A percentile compares a stretch with the other conserved stretches of the same genome.
These are phyloP conservation scores for Plasmodium vinckei DNA, from an alignment of 169 alveolate species.

Conservation along the genomic window DNA sequence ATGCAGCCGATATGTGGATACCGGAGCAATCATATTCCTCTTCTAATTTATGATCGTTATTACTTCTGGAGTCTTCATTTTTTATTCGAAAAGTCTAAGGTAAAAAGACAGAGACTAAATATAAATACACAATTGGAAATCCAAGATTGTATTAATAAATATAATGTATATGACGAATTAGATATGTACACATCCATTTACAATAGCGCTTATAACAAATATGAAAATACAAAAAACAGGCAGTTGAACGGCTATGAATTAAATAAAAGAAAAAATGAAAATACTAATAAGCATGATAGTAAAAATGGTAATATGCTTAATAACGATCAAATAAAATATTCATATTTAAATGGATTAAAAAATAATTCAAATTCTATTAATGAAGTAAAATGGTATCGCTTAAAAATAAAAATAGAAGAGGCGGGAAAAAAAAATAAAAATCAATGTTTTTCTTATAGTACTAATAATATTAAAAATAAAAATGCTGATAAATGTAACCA, in stretches of 20 bases:
- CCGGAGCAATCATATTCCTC: constrained; percentile 29
- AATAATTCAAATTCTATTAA: constrained; percentile 18
- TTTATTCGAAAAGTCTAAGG: constrained; percentile 57
- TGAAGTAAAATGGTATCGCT: constrained; percentile 58
- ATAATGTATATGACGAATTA: constrained; percentile 24
- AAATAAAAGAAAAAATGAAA: neutral
- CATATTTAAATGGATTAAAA: constrained; percentile 19
- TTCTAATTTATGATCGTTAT: constrained; percentile 56
- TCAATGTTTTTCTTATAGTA: neutral
- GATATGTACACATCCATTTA: constrained; percentile 65
- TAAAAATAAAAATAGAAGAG: constrained; percentile 53
- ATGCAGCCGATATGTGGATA: constrained; percentile 33
- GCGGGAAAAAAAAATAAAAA: constrained; percentile 41
- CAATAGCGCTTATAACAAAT: constrained; percentile 22
- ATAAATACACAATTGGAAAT: constrained; percentile 4
- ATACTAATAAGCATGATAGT: constrained; percentile 1
- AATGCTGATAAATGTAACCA: neutral
- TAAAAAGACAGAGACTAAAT: constrained; percentile 63
- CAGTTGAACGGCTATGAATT: constrained; percentile 5
- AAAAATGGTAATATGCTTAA: constrained; percentile 15
- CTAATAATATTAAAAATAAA: constrained; percentile 1
- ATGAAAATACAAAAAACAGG: constrained; percentile 1
- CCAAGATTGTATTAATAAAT: constrained; percentile 4
- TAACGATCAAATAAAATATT: constrained; percentile 21
- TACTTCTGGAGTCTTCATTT: constrained; percentile 71